Evolutionary conservation across 2,329 filamentous ascomycete genomes (phyloP).

Genomic region (Pseudogymnoascus sp.): DNA sequence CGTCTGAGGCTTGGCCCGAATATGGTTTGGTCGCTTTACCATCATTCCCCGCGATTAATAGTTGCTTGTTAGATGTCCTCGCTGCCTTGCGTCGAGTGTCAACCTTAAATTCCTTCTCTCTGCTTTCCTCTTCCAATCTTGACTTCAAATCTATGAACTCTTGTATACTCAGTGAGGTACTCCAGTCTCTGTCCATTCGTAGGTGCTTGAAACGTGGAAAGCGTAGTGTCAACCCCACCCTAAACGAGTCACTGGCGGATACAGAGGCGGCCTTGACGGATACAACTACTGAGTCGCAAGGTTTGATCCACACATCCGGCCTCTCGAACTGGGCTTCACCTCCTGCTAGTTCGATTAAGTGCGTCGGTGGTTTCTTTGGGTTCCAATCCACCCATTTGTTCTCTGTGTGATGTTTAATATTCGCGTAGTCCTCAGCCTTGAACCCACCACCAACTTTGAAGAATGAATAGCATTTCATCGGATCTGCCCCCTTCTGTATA

Average conservation of each 20-base stretch:
- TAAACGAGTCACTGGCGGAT: constrained; percentile 67
- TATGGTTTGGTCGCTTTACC: constrained; percentile 42
- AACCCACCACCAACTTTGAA: constrained; percentile 98
- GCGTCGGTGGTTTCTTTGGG: constrained; percentile 60
- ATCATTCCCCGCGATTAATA: constrained; percentile 64
- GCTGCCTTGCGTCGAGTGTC: constrained; percentile 50
- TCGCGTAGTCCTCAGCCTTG: constrained; percentile 72
- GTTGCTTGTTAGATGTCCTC: constrained; percentile 53
- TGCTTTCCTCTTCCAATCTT: constrained; percentile 59
- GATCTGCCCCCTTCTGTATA: constrained; percentile 43
- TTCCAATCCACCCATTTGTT: constrained; percentile 92
- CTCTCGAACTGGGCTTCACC: constrained; percentile 64
- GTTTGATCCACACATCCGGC: constrained; percentile 90
- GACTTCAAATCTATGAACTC: constrained; percentile 67
- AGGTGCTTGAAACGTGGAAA: constrained; percentile 85
- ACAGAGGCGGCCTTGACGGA: constrained; percentile 83
- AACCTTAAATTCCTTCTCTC: constrained; percentile 70
- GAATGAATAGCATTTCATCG: constrained; percentile 83
- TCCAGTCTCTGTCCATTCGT: constrained; percentile 77
- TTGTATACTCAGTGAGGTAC: constrained; percentile 65
- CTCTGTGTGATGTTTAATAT: constrained; percentile 74
- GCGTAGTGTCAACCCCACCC: constrained; percentile 66
- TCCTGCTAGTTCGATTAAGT: constrained; percentile 75
- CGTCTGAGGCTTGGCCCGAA: constrained; percentile 46
- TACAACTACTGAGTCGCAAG: constrained; percentile 77